Evolutionary conservation across 2,329 filamentous ascomycete species (phyloP).

Genomic region (Sodiomyces alkalinus): DNA sequence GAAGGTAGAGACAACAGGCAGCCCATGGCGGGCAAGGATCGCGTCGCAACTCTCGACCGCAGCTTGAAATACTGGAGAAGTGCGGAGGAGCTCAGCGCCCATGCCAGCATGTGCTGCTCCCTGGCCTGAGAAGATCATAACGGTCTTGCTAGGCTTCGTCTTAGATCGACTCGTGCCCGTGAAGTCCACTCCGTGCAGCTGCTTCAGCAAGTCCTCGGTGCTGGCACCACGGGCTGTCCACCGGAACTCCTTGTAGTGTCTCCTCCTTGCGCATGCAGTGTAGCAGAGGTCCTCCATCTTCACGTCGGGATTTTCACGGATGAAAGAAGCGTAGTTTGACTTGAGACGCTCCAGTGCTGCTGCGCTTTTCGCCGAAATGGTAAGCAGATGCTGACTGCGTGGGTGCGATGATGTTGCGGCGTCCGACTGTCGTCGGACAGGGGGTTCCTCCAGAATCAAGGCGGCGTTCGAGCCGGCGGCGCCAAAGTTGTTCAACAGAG

Average conservation of each 20-base stretch:
- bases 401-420: no score
- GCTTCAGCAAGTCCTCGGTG: conserved; percentile 1
- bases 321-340: not conserved
- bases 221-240: conserved; percentile 5
- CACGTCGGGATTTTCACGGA: conserved; percentile 1
- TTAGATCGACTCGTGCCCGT: not conserved
- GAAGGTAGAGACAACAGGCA: not conserved
- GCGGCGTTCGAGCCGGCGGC: conserved; percentile 14
- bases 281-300: conserved; percentile 10
- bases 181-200: not conserved
- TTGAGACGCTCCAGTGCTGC: not conserved
- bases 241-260: conserved; percentile 6
- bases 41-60: not conserved
- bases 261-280: conserved; percentile 9
- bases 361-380: not conserved
- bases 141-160: conserved; percentile 7
- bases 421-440: no score
- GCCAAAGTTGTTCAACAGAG: conserved; percentile 21
- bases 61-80: conserved; percentile 12
- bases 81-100: conserved; percentile 14
- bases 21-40: not conserved
- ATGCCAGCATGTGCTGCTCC: conserved; percentile 16
- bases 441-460: conserved; percentile 9
- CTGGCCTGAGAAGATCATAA: conserved; percentile 20
- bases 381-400: not conserved